A percentile compares a stretch with the other conserved stretches of the same genome.
phyloP scores from a whole-genome alignment of 495 filamentous ascomycete species.

The Podospora didyma region DNA sequence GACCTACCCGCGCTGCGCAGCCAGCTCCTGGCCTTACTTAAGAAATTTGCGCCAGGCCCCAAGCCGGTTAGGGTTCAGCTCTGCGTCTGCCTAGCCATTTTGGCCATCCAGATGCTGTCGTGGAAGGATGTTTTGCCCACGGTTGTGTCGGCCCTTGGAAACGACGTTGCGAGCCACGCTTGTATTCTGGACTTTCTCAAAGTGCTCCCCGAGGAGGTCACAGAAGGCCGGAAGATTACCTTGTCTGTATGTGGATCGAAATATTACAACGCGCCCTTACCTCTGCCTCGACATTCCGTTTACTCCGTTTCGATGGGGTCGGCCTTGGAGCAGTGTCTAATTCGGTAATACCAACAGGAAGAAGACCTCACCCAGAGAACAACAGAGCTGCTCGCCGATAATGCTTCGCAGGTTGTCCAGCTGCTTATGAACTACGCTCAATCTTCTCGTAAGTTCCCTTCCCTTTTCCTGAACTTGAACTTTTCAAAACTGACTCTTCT shows the following conservation, averaged over 20 bases:
- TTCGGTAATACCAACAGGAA: constrained; percentile 62
- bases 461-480: background rate
- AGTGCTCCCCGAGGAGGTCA: constrained; percentile 97
- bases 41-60: constrained; percentile 73
- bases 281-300: constrained; percentile 30
- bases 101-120: constrained; percentile 91
- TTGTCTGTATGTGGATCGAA: constrained; percentile 84
- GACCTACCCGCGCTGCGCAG: constrained; percentile 73
- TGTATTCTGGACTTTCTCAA: constrained; percentile 92
- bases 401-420: constrained; percentile 78
- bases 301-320: constrained; percentile 37
- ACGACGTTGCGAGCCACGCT: constrained; percentile 67
- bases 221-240: constrained; percentile 97
- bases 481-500: background rate
- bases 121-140: constrained; percentile 92
- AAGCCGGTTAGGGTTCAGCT: constrained; percentile 91
- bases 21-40: constrained; percentile 74
- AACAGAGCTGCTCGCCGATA: constrained; percentile 81
- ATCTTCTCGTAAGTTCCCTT: constrained; percentile 67
- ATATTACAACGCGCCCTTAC: constrained; percentile 43
- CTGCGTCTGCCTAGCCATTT: constrained; percentile 86
- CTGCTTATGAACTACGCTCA: constrained; percentile 85
- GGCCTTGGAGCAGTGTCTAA: constrained; percentile 51
- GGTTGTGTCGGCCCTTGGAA: constrained; percentile 75
- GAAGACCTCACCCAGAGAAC: constrained; percentile 82